These are phyloP conservation scores for Aureobasidium melanogenum DNA, from an alignment of 2,329 filamentous ascomycete species.

Conservation along the genomic window DNA sequence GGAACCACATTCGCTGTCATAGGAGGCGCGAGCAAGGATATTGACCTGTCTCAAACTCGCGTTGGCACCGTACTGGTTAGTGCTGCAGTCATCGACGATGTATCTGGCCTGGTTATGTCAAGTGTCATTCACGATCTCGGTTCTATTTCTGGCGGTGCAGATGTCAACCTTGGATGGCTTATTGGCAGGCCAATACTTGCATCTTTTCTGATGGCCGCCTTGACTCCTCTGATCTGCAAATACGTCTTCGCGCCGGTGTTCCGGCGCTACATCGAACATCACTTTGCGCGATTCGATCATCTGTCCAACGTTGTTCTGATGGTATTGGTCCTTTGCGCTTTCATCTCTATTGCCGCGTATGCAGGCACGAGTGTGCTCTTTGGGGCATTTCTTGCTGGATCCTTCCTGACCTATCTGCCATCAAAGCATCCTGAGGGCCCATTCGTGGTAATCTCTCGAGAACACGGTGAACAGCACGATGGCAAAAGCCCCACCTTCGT, in stretches of 20 bases:
- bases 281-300: slow-evolving; percentile 20
- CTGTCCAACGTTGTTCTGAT: slow-evolving; percentile 22
- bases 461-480: slow-evolving; percentile 22
- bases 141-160: slow-evolving; percentile 13
- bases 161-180: slow-evolving; percentile 18
- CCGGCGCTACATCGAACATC: slow-evolving; percentile 16
- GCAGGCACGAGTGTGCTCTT: slow-evolving; percentile 25
- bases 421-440: slow-evolving; percentile 19
- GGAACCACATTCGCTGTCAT: slow-evolving; percentile 32
- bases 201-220: slow-evolving; percentile 17
- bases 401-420: slow-evolving; percentile 23
- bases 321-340: slow-evolving; percentile 23
- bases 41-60: slow-evolving; percentile 35
- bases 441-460: slow-evolving; percentile 21
- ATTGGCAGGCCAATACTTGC: slow-evolving; percentile 24
- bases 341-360: slow-evolving; percentile 23
- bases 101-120: slow-evolving; percentile 37
- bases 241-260: slow-evolving; percentile 30
- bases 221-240: slow-evolving; percentile 20
- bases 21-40: slow-evolving; percentile 22
- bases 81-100: slow-evolving; percentile 40
- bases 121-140: slow-evolving; percentile 23
- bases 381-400: slow-evolving; percentile 25
- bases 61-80: slow-evolving; percentile 38
- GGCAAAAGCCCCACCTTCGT: slow-evolving; percentile 24